Percentiles rank a stretch among this genome's conserved stretches.
phyloP scores from a whole-genome alignment of 176 grass and related monocot genomes.

The Puya raimondii region DNA sequence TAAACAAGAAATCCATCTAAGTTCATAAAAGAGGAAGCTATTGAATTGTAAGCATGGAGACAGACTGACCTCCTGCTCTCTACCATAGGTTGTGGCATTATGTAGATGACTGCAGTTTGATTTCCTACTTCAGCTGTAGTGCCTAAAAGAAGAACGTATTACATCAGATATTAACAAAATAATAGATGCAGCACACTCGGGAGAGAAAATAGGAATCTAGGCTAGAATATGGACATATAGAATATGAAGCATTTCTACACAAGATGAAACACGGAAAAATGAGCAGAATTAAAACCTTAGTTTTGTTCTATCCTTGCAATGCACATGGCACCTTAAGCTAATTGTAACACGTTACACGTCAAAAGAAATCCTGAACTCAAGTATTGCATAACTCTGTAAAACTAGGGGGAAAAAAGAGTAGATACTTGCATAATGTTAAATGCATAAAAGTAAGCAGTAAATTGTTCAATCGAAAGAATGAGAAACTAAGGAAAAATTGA shows the following conservation, averaged over 20 bases:
- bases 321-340: too few relatives aligned
- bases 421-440: too few relatives aligned
- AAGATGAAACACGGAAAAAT: not conserved
- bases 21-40: too few relatives aligned
- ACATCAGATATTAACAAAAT: not conserved
- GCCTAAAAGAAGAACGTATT: not conserved
- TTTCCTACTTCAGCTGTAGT: conserved; percentile 22
- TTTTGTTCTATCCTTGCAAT: not conserved
- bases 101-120: conserved; percentile 32
- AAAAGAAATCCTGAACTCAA: too few relatives aligned
- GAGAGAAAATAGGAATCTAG: not conserved
- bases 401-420: too few relatives aligned
- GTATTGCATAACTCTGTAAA: too few relatives aligned
- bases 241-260: not conserved
- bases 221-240: not conserved
- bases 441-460: too few relatives aligned
- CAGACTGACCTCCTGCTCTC: conserved; percentile 55
- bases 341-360: too few relatives aligned
- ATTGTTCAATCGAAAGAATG: too few relatives aligned
- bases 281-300: not conserved
- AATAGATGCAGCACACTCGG: not conserved
- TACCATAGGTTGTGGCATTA: conserved; percentile 49
- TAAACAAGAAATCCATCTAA: too few relatives aligned
- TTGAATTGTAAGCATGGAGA: too few relatives aligned
- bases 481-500: too few relatives aligned